Base-by-base conservation (phyloP, 345 rosid genomes). In the Citrus trifoliata region DNA sequence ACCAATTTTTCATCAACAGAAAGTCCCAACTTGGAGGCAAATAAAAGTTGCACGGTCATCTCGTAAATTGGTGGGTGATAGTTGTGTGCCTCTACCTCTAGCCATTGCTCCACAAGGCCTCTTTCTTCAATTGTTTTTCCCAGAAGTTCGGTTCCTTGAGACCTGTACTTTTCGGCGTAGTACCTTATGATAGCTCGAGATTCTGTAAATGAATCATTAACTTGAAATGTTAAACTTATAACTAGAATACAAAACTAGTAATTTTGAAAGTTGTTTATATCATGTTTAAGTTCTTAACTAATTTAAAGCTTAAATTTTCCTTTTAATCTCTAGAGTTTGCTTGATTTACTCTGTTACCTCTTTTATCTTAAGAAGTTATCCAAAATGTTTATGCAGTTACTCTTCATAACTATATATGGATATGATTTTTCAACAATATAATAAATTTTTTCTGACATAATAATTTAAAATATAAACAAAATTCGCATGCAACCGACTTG, bases 141-240 rank as follows among this genome's bases (percentile, higher is more conserved):
- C 18, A 87, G 78, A 37, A 89, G 84, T 28, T 85, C 88, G 18
- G 84, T 84, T 24, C 88, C 88, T 33, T 87, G 90, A 4, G 78
- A 58, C 80, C 67, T 79, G 88, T 90, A 89, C 38, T 91, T 93
- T 70, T 93, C 89, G 2, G 97, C 89, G 66, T 86, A 81, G 83
- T 90, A 91, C 80, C 95, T 85, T 59, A 89, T 84, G 76, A 91
- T 89, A 6, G 95, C 98, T 13, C 95, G 81, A 0, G 93, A 93
- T 84, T 91, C 98, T 91, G 82, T 58, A 68, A 5, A 74, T 24
- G 5, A 27, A 38, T 38, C 13, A 37, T 1, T 2, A 67, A 4
- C 28, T 6, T 60, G 64, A 24, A 60, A 60, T 14, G 18, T 60
- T 8, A 60, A 60, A 25, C 28, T 60, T 7, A 10, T 25, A 25